Percentiles rank a stretch among this genome's conserved stretches.
phyloP scores from a whole-genome alignment of 2,329 filamentous ascomycete species.

The Nigrospora sphaerica region DNA sequence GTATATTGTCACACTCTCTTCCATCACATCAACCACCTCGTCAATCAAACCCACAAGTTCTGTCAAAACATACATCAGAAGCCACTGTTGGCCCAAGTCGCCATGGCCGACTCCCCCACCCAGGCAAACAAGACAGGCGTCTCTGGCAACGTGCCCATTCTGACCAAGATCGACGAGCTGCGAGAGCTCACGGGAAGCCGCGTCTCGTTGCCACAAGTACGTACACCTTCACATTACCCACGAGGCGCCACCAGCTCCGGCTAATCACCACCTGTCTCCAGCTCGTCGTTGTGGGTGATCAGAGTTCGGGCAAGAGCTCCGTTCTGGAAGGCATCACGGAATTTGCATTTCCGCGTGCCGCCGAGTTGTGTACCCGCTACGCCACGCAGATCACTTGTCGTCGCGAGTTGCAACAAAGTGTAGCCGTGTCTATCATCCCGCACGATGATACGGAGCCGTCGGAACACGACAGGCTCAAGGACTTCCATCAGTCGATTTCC shows the following conservation, averaged over 20 bases:
- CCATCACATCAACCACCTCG: too few relatives aligned
- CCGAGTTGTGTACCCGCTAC: constrained; percentile 40
- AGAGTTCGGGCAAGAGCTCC: constrained; percentile 81
- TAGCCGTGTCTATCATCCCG: constrained; percentile 35
- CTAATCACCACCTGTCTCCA: constrained; percentile 31
- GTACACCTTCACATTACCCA: constrained; percentile 10
- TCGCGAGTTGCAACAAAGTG: constrained; percentile 24
- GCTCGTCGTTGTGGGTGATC: constrained; percentile 77
- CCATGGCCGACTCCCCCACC: too few relatives aligned
- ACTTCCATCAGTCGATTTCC: constrained; percentile 18
- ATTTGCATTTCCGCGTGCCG: constrained; percentile 37
- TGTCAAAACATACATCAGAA: too few relatives aligned
- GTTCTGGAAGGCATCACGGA: constrained; percentile 61
- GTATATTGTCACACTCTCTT: too few relatives aligned
- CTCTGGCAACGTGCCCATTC: constrained; percentile 14
- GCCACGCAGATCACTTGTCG: constrained; percentile 39
- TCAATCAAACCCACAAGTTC: too few relatives aligned
- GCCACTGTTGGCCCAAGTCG: too few relatives aligned
- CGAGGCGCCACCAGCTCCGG: too few relatives aligned
- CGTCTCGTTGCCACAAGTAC: constrained; percentile 22
- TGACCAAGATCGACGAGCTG: constrained; percentile 31
- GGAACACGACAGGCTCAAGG: constrained; percentile 14
- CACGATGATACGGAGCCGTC: constrained; percentile 9
- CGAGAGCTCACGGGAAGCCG: constrained; percentile 30
- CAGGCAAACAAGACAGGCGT: too few relatives aligned